Conservation (phyloP, 2,329 filamentous ascomycete species). For the Coniochaeta sp. region DNA sequence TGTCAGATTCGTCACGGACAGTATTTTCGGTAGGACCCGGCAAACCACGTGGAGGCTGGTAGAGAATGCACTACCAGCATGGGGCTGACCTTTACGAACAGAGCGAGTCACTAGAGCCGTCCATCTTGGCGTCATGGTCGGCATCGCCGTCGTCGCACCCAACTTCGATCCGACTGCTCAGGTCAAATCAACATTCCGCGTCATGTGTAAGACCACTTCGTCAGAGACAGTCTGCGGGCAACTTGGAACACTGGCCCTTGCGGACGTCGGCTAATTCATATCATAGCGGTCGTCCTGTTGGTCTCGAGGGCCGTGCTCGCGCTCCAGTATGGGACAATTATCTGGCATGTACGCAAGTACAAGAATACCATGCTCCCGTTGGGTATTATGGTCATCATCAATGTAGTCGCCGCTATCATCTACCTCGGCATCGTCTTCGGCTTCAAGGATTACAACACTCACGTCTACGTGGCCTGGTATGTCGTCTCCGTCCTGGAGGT, state of each 20-base stretch:
- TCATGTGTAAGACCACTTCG: conserved; percentile 15
- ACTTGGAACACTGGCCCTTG: background rate
- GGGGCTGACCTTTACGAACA: background rate
- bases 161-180: conserved; percentile 33
- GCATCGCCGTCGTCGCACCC: conserved; percentile 53
- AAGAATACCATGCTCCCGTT: conserved; percentile 27
- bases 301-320: conserved; percentile 45
- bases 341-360: conserved; percentile 34
- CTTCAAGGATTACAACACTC: conserved; percentile 25
- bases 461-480: conserved; percentile 41
- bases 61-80: background rate
- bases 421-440: conserved; percentile 34
- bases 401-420: conserved; percentile 25
- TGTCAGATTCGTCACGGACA: conserved; percentile 58
- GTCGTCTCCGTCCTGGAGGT: conserved; percentile 46
- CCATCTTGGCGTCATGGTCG: conserved; percentile 58
- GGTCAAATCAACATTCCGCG: conserved; percentile 17
- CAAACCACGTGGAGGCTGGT: background rate
- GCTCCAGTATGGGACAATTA: conserved; percentile 43
- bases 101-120: conserved; percentile 48
- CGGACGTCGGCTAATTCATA: background rate
- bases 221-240: background rate
- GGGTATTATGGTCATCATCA: conserved; percentile 25
- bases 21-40: conserved; percentile 39
- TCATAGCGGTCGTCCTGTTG: conserved; percentile 36